Percentiles rank a stretch among this genome's conserved stretches.
Conservation (phyloP, 441 rosid species). For the Breynia disticha region DNA sequence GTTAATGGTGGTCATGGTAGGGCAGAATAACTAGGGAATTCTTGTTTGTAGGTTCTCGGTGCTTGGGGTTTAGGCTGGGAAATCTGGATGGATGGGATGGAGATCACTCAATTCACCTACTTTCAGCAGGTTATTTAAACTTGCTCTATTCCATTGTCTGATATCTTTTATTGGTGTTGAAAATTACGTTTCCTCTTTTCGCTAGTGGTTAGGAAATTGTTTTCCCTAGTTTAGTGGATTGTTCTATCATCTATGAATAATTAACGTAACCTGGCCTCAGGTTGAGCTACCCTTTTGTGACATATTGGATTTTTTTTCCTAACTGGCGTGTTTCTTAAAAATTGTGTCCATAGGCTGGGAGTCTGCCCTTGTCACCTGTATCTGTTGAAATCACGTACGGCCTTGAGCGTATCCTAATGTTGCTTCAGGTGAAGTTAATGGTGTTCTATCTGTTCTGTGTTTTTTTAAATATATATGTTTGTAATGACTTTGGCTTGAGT, state of each 20-base stretch:
- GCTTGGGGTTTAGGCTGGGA: constrained; percentile 99
- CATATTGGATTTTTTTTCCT: constrained; percentile 7
- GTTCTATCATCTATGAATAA: neutral
- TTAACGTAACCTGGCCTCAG: constrained; percentile 8
- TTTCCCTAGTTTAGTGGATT: neutral
- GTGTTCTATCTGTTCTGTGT: constrained; percentile 9
- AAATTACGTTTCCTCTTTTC: neutral
- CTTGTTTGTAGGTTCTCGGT: constrained; percentile 69
- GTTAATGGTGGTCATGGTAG: constrained; percentile 2
- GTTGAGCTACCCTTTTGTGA: neutral
- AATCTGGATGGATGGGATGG: constrained; percentile 99
- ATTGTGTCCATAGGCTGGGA: constrained; percentile 59
- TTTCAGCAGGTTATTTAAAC: constrained; percentile 75
- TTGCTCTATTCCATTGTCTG: constrained; percentile 1
- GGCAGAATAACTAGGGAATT: no score
- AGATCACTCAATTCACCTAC: constrained; percentile 97
- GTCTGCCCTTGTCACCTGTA: constrained; percentile 82
- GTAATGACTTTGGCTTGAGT: constrained; percentile 23
- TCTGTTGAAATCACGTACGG: constrained; percentile 99
- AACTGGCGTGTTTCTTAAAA: constrained; percentile 10
- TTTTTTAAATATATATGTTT: constrained; percentile 12
- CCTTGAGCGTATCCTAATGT: constrained; percentile 93
- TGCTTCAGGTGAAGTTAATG: constrained; percentile 63
- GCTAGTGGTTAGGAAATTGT: neutral
- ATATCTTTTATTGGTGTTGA: neutral